Evolutionary conservation across 257 asterid species (phyloP).

Genomic region (Oldenlandia corymbosa): DNA sequence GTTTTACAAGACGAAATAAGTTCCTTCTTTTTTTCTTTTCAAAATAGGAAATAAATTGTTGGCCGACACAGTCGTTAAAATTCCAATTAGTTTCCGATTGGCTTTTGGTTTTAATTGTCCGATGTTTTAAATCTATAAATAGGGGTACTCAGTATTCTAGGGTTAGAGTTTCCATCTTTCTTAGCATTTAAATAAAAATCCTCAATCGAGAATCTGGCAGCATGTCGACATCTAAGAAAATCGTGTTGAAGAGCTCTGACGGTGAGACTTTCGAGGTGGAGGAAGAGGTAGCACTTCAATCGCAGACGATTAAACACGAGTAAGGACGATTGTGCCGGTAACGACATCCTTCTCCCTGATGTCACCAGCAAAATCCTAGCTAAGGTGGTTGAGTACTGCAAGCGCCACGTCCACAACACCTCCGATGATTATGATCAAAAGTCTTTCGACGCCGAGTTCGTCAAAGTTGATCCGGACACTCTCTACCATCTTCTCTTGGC

Average conservation of each 20-base stretch:
- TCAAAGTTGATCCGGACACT: conserved; percentile 50
- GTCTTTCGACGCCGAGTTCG: conserved; percentile 45
- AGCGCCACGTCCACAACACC: conserved; percentile 41
- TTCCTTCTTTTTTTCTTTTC: too few relatives aligned
- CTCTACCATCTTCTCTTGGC: conserved; percentile 66
- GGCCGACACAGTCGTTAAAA: too few relatives aligned
- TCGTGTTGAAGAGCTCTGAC: conserved; percentile 45
- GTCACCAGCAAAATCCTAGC: conserved; percentile 55
- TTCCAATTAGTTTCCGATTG: too few relatives aligned
- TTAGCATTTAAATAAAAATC: too few relatives aligned
- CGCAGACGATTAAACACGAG: conserved; percentile 50
- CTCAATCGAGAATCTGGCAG: neutral
- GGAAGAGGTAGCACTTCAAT: conserved; percentile 44
- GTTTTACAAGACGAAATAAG: too few relatives aligned
- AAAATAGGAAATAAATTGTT: too few relatives aligned
- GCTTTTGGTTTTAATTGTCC: too few relatives aligned
- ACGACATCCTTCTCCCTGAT: conserved; percentile 45
- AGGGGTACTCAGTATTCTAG: too few relatives aligned
- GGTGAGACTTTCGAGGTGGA: conserved; percentile 52
- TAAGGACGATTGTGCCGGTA: conserved; percentile 42
- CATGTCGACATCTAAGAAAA: conserved; percentile 35
- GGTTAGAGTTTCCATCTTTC: too few relatives aligned
- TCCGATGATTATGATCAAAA: conserved; percentile 39
- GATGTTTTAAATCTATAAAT: too few relatives aligned
- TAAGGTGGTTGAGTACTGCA: conserved; percentile 56